These are phyloP conservation scores for Moringa oleifera DNA, from an alignment of 345 rosid genomes.

Conservation along the genomic window DNA sequence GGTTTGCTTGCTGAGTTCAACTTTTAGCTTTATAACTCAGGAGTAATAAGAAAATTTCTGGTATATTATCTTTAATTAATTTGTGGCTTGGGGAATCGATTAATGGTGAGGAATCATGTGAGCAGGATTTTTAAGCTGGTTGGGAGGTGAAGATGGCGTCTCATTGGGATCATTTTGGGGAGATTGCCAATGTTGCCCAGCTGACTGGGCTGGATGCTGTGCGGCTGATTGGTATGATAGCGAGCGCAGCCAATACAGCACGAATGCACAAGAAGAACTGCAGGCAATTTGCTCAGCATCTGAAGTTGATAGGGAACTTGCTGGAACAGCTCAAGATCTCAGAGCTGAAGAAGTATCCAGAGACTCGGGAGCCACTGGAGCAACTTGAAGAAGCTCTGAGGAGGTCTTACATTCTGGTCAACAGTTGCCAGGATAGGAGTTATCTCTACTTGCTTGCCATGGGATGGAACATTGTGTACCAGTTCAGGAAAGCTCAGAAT, in stretches of 20 bases:
- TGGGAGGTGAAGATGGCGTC: conserved; percentile 43
- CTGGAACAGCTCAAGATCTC: conserved; percentile 85
- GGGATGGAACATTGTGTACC: conserved; percentile 99
- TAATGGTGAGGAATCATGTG: neutral
- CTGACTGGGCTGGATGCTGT: conserved; percentile 83
- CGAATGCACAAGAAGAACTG: conserved; percentile 97
- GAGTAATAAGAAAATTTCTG: too few relatives aligned
- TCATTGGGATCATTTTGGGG: conserved; percentile 83
- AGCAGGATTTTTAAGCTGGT: conserved; percentile 4
- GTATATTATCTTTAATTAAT: too few relatives aligned
- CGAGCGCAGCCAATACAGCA: conserved; percentile 78
- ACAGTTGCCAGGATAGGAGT: conserved; percentile 88
- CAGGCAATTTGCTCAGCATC: conserved; percentile 87
- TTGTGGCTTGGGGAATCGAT: too few relatives aligned
- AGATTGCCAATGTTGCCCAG: conserved; percentile 72
- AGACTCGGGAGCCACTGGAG: conserved; percentile 94
- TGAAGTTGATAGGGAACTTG: conserved; percentile 85
- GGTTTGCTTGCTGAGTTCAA: neutral
- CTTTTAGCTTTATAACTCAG: too few relatives aligned
- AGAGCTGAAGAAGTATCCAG: conserved; percentile 89
- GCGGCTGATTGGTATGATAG: conserved; percentile 74
- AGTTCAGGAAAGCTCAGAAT: conserved; percentile 86
- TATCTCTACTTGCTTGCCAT: conserved; percentile 91
- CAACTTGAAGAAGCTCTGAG: conserved; percentile 92
- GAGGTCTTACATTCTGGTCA: conserved; percentile 72